Evolutionary conservation across 768 basidiomycete genomes (phyloP).

Genomic region (Mycena crocata): DNA sequence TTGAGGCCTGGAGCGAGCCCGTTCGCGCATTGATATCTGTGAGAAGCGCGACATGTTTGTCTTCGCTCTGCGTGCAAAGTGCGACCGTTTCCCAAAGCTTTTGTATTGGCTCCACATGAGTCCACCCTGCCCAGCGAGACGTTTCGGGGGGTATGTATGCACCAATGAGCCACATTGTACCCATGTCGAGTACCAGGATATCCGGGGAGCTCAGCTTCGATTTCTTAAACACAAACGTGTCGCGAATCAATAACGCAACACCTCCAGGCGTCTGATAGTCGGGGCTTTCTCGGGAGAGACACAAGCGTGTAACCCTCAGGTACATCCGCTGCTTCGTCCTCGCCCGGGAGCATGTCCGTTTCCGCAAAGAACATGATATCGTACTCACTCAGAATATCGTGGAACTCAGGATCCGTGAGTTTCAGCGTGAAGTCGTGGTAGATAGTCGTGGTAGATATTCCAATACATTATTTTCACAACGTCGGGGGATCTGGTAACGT

Average conservation of each 20-base stretch:
- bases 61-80: background rate
- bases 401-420: background rate
- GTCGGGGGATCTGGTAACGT: no score
- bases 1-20: background rate
- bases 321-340: background rate
- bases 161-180: background rate
- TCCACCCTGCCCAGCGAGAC: no score
- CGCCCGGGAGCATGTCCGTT: background rate
- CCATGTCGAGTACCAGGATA: background rate
- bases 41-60: background rate
- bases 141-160: background rate
- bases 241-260: no score
- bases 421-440: background rate
- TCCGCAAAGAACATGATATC: background rate
- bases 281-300: background rate
- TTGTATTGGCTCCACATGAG: no score
- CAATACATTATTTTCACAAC: background rate
- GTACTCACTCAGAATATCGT: background rate
- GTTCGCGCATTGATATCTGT: background rate
- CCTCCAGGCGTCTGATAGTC: no score
- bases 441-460: background rate
- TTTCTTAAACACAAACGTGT: background rate
- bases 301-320: background rate
- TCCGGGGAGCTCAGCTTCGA: background rate
- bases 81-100: background rate